Base-by-base conservation (phyloP, 2,329 filamentous ascomycete species). In the Iodosphaeria phyllophila region DNA sequence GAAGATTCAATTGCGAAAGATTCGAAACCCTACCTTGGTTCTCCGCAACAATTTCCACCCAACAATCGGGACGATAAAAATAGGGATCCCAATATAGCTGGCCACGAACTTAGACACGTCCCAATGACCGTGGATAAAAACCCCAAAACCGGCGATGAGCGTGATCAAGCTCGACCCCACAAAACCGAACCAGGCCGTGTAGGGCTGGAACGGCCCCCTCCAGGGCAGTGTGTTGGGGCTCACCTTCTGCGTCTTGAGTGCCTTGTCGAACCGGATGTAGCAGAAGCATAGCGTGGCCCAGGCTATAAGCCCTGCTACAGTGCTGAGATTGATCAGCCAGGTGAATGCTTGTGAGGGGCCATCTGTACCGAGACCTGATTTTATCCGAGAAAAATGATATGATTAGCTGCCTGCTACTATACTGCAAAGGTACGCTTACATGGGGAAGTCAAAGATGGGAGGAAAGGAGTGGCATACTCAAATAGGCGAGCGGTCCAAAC, bases 401-500 rank as follows among this genome's bases (percentile, higher is more conserved):
- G n/a, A n/a, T n/a, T n/a, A n/a, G n/a, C n/a, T n/a, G n/a, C n/a
- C n/a, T n/a, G n/a, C n/a, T n/a, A n/a, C n/a, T n/a, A n/a, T n/a
- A n/a, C n/a, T n/a, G n/a, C n/a, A n/a, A n/a, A 19, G 8, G 18
- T 7, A 19, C 8, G 18, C 8, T 8, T 19, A n/a, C 8, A 19
- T n/a, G 18, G 18, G 18, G n/a, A 13, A 4, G 20, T 10, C 11
- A 13, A 4, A 11, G 9, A 8, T 9, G 4, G 12, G 20, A 22
- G 8, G 20, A 4, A 25, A 11, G 20, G 16, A 12, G 11, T 8
- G 6, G 19, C 26, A 13, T 17, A 17, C 46, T 48, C 26, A 57
- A 35, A 32, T 54, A 58, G 7, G 49, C 51, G 20, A 58, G 32
- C 0, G 49, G 48, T 0, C 46, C 46, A 19, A 54, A 51, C 4